Evolutionary conservation across 352 stramenopile species (phyloP).

Genomic region (Phytophthora uliginosa): DNA sequence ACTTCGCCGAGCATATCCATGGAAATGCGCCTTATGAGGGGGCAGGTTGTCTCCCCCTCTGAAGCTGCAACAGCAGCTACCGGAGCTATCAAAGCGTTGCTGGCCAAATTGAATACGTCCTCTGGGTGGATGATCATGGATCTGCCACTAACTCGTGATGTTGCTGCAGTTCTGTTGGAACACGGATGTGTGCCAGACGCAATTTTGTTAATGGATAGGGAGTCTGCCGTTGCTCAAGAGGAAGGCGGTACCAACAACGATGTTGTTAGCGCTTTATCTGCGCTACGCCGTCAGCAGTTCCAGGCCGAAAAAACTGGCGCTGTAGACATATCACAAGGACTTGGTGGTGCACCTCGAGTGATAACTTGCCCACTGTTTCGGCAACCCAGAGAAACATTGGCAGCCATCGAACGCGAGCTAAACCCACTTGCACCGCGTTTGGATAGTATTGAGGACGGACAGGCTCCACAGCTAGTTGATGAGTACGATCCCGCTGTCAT

Average conservation of each 20-base stretch:
- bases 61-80: conserved; percentile 37
- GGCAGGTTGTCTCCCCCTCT: conserved; percentile 34
- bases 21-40: conserved; percentile 52
- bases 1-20: conserved; percentile 39
- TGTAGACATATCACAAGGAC: conserved; percentile 22
- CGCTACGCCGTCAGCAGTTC: conserved; percentile 41
- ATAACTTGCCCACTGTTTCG: conserved; percentile 38
- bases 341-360: conserved; percentile 24
- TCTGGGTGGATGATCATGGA: conserved; percentile 66
- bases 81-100: conserved; percentile 23
- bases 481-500: conserved; percentile 42
- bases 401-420: conserved; percentile 40
- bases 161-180: conserved; percentile 47
- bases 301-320: conserved; percentile 29
- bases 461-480: conserved; percentile 33
- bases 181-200: conserved; percentile 58
- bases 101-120: conserved; percentile 19
- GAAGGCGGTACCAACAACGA: conserved; percentile 5
- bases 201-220: conserved; percentile 55
- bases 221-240: conserved; percentile 27
- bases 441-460: conserved; percentile 55
- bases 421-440: conserved; percentile 56
- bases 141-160: conserved; percentile 50
- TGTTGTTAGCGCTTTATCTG: conserved; percentile 13
- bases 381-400: conserved; percentile 39